Base-by-base conservation (phyloP, 129 eudicot species). In the Chrysanthemum seticuspe region DNA sequence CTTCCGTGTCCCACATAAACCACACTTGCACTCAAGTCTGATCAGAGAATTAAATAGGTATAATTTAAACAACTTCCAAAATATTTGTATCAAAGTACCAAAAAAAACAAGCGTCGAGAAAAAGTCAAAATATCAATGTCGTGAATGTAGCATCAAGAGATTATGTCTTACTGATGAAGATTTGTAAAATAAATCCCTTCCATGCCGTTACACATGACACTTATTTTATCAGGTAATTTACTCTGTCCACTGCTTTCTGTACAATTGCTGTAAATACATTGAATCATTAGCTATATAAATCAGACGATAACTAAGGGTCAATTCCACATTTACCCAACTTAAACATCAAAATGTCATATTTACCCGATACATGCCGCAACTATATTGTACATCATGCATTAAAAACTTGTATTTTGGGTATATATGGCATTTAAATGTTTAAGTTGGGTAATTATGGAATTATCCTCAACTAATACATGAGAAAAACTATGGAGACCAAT, bases 21-120 rank as follows among this genome's bases (percentile, higher is more conserved):
- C 92, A 85, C 99, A 95, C 68, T 45, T 83, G 50, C 97, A 95
- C 82, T 85, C 90, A 71, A 95, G 81, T 83, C 99, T 95, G 90
- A 25, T 65, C 70, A 40, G 54, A 70, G 40, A 76, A 76, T 14
- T 62, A 36, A 36, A 63, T 56, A 60, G 15, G 65, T 29, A 10
- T 62, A 18, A 48, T 9, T 40, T 64, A 14, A 53, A 55, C 23
- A 36, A 70, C 34, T 63, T 25, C 44, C 13, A 40, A 55, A 40
- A 23, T 55, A 54, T n/a, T 29, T 27, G 31, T 62, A 31, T 15
- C 5, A 11, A 49, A 34, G 40, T 21, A 29, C 13, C 16, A 27
- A 31, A 74, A 23, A 12, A 67, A 18, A 36, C 67, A 53, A 15
- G 61, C 14, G 31, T 40, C 47, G 13, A 0, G 45, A 31, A 15